Evolutionary conservation across 805 yeast genomes (phyloP).

Genomic region (Schwanniomyces vanrijiae): DNA sequence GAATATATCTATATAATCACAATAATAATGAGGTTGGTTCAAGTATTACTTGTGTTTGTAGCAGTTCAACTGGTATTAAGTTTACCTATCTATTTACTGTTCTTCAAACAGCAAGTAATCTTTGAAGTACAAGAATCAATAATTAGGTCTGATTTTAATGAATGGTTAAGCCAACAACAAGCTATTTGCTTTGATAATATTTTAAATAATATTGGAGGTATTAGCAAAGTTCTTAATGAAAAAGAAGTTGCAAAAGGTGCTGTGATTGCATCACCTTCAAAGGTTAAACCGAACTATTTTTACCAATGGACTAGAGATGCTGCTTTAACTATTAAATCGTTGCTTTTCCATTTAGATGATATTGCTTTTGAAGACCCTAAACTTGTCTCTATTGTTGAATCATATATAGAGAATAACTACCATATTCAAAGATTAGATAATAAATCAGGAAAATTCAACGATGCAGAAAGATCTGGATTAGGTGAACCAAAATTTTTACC

Average conservation of each 20-base stretch:
- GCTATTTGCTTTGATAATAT: constrained; percentile 45
- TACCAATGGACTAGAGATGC: constrained; percentile 92
- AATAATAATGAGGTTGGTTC: not conserved
- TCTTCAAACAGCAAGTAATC: not conserved
- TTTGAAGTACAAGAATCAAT: not conserved
- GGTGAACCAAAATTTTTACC: constrained; percentile 90
- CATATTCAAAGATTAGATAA: constrained; percentile 66
- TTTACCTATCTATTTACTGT: not conserved
- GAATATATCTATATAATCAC: not conserved
- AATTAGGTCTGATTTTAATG: constrained; percentile 34
- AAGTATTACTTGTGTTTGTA: not conserved
- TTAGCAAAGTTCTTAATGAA: constrained; percentile 26
- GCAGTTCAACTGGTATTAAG: not conserved
- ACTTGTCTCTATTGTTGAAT: constrained; percentile 39
- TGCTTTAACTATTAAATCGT: constrained; percentile 71
- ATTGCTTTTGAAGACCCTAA: constrained; percentile 7
- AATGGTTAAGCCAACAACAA: constrained; percentile 50
- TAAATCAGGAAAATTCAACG: constrained; percentile 61
- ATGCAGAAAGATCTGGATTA: constrained; percentile 48
- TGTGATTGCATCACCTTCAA: constrained; percentile 85
- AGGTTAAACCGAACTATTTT: constrained; percentile 69
- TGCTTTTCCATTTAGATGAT: constrained; percentile 58
- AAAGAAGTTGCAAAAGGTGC: constrained; percentile 58
- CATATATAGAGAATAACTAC: constrained; percentile 60
- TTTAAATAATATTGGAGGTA: constrained; percentile 57